phyloP scores from a whole-genome alignment of 2,329 filamentous ascomycete genomes.

The Botrytis byssoidea region DNA sequence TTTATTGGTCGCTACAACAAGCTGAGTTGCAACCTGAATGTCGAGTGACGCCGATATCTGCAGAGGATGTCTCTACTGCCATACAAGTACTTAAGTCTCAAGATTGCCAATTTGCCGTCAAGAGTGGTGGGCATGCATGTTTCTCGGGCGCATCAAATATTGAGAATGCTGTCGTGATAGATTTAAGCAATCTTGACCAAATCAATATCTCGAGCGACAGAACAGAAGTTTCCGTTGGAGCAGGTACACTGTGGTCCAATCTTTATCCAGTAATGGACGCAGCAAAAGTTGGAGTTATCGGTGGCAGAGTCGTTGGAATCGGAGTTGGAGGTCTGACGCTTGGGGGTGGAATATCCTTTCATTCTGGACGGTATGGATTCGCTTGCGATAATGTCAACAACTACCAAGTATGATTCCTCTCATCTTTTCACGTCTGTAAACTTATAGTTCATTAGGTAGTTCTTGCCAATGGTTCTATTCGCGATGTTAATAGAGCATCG shows the following conservation, averaged over 20 bases:
- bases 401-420: constrained; percentile 22
- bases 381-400: constrained; percentile 28
- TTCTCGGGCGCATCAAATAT: constrained; percentile 51
- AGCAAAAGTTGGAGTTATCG: constrained; percentile 40
- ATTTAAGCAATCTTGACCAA: constrained; percentile 40
- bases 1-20: constrained; percentile 39
- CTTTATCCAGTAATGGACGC: constrained; percentile 31
- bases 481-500: constrained; percentile 42
- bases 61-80: constrained; percentile 28
- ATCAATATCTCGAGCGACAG: constrained; percentile 35
- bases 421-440: neutral
- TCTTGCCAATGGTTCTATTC: constrained; percentile 50
- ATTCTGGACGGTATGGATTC: constrained; percentile 27
- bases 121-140: constrained; percentile 32
- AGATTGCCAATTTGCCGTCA: constrained; percentile 31
- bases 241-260: constrained; percentile 42
- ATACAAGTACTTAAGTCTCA: constrained; percentile 21
- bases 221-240: constrained; percentile 39
- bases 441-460: constrained; percentile 37
- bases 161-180: constrained; percentile 49
- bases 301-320: constrained; percentile 39
- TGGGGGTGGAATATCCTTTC: constrained; percentile 32
- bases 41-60: constrained; percentile 26
- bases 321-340: constrained; percentile 29
- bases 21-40: constrained; percentile 26